Percentiles rank a stretch among this genome's conserved stretches.
phyloP scores from a whole-genome alignment of 495 filamentous ascomycete species.

The Rhypophila decipiens region DNA sequence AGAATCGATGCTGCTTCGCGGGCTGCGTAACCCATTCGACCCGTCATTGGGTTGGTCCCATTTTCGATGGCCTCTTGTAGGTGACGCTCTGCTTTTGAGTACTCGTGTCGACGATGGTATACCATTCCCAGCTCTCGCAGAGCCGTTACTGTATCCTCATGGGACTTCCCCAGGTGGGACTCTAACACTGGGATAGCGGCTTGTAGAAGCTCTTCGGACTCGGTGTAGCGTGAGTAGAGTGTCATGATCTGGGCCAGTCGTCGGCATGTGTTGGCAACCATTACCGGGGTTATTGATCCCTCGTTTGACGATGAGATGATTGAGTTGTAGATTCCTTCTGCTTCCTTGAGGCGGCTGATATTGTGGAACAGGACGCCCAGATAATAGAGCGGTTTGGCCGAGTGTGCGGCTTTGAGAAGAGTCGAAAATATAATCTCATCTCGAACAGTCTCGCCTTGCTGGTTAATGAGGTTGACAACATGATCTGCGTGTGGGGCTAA shows the following conservation, averaged over 20 bases:
- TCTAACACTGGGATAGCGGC: background rate
- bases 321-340: background rate
- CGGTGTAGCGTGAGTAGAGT: conserved; percentile 1
- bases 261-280: background rate
- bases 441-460: background rate
- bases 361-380: conserved; percentile 1
- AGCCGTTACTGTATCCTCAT: background rate
- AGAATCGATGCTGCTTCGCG: conserved; percentile 5
- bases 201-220: background rate
- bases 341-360: background rate
- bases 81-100: background rate
- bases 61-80: background rate
- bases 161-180: background rate
- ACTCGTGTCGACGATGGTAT: conserved; percentile 3
- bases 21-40: background rate
- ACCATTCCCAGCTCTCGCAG: conserved; percentile 1
- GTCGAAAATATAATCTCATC: background rate
- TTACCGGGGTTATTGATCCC: background rate
- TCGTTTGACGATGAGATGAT: background rate
- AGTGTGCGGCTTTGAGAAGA: background rate
- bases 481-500: background rate
- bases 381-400: background rate
- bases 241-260: background rate
- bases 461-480: background rate
- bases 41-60: background rate